These are phyloP conservation scores for Ophiostoma fasciatum DNA, from an alignment of 2,329 filamentous ascomycete species.

Conservation along the genomic window DNA sequence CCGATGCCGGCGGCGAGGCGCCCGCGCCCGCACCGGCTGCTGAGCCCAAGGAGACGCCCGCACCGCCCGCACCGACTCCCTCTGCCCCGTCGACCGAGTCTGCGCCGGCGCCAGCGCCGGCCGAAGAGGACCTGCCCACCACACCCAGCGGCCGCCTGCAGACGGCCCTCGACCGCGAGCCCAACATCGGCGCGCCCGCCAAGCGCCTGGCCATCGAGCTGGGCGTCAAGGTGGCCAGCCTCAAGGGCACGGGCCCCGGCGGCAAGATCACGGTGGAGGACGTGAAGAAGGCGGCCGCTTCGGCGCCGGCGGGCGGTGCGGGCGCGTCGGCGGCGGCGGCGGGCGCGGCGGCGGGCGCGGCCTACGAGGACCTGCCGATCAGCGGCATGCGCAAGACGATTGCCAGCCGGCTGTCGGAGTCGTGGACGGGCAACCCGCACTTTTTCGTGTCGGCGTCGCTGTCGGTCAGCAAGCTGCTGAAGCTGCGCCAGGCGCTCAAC, in stretches of 20 bases:
- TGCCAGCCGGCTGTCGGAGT: slow-evolving; percentile 77
- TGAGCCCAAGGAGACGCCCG: slow-evolving; percentile 46
- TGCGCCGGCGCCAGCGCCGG: slow-evolving; percentile 31
- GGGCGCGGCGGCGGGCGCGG: slow-evolving; percentile 38
- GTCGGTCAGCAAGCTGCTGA: slow-evolving; percentile 88
- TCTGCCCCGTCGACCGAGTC: no score
- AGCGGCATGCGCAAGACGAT: slow-evolving; percentile 97
- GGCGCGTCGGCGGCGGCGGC: slow-evolving; percentile 27
- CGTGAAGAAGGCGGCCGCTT: slow-evolving; percentile 69
- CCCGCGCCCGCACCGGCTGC: slow-evolving; percentile 50
- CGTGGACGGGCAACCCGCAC: slow-evolving; percentile 86
- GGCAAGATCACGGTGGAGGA: slow-evolving; percentile 86
- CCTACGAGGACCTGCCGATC: slow-evolving; percentile 72
- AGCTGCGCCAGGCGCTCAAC: slow-evolving; percentile 91
- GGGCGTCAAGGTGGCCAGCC: slow-evolving; percentile 47
- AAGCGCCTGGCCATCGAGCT: slow-evolving; percentile 76
- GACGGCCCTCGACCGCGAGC: slow-evolving; percentile 69
- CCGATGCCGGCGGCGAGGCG: slow-evolving; percentile 77
- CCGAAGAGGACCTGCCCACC: no score
- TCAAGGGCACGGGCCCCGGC: slow-evolving; percentile 78
- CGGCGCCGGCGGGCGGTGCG: slow-evolving; percentile 35
- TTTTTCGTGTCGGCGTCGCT: slow-evolving; percentile 90
- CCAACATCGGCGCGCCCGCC: slow-evolving; percentile 55
- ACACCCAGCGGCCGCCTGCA: slow-evolving; percentile 71
- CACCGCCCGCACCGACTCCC: no score